Evolutionary conservation across 1,284 basidiomycete species (phyloP), one percentile per base, ranked within the genome.

Genomic region (Heterobasidion occidentale): DNA sequence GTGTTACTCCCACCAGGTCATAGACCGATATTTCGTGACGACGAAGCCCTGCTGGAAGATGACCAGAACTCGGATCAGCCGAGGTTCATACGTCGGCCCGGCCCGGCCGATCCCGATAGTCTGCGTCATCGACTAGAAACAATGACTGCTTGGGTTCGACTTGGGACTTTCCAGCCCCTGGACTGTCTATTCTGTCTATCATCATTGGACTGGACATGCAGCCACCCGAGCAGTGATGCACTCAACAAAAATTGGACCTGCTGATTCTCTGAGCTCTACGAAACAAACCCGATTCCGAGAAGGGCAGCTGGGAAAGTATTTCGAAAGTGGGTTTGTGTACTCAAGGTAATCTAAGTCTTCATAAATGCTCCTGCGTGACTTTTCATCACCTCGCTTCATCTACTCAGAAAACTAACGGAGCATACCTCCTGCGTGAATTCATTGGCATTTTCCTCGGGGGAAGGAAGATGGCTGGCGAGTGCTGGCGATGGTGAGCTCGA

Each of bases 371-470:
- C 48, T 33, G 15, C 44, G 17, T n/a, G 12, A 15, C 35, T 17
- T 44, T 42, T 11, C 27, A 35, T 50, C 11, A 38, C 35, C 12
- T 2, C 19, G 12, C 34, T 51, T 12, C 44, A 51, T 46, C 36
- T 44, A 7, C 60, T 19, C 64, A 88, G 88, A 65, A 80, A 76
- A 61, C 71, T 90, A 6, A 62, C 66, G 2, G 79, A 71, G 0
- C 89, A 91, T 67, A 76, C 70, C 19, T 86, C 85, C 0, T 91
- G 88, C 65, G 81, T 91, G 20, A 91, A 91, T 61, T 77, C 79
- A 2, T 74, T 91, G 2, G 69, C 77, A 0, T 84, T 89, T 64
- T 88, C 87, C 2, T 73, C 73, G 2, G 71, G 75, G 7, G 78
- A 79, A 45, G 86, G 86, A 0, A 73, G 81, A 58, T 90, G 83